Base-by-base conservation (phyloP, 306 rosid species). In the Rubus idaeus region DNA sequence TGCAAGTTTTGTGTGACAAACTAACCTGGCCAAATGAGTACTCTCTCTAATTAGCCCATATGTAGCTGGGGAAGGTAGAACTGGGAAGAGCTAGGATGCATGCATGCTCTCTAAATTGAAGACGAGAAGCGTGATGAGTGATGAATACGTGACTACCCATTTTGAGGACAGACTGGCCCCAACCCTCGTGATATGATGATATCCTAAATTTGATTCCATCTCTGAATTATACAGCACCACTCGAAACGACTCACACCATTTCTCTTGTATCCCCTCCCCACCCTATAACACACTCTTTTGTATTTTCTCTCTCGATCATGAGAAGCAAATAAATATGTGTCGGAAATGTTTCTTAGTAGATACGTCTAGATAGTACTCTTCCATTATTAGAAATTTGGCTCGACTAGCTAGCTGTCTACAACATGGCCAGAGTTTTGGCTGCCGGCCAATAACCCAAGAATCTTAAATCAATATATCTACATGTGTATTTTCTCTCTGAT, bases 101-200 rank as follows among this genome's bases (percentile, higher is more conserved):
- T 16, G 16, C 10, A 5, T 45, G 4, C 18, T 30, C 11, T 63
- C 12, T 40, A 30, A 62, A 17, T 6, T 40, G 20, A 62, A 62
- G 45, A 35, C 68, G 12, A 6, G 69, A 63, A 37, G 45, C 45
- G 69, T 37, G 69, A 16, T 39, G 65, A 60, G 35, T 30, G 1
- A 30, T 30, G 35, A 30, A 2, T 30, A 30, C 2, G 35, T 30
- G 35, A 30, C 2, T 1, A 42, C 46, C 1, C 9, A 5, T 13
- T 26, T 26, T 23, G 11, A 39, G 67, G 46, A 63, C 69, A 63
- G 44, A 63, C 46, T 13, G 46, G 18, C 69, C 69, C 69, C 46
- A 6, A 2, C 69, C 20, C 69, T 63, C 69, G 69, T 63, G 69
- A 63, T 63, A 23, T 60, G 66, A 60, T 60, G 18, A 23, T 60